Evolutionary conservation across 768 basidiomycete genomes (phyloP).

Genomic region (Floccularia luteovirens): DNA sequence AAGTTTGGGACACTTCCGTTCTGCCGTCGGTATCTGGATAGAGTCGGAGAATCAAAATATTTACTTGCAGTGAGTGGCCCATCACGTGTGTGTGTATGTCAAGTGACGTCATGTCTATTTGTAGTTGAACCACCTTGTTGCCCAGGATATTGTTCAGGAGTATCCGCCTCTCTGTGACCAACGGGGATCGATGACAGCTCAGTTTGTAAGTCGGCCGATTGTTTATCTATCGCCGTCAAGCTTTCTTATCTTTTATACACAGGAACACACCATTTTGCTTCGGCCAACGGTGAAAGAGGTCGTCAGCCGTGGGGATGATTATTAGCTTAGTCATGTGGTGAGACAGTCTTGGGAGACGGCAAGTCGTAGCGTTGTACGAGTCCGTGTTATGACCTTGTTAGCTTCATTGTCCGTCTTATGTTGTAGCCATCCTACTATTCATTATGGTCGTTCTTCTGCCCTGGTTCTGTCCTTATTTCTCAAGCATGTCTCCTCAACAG

Average conservation of each 20-base stretch:
- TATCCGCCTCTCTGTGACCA: constrained; percentile 92
- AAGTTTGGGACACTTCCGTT: constrained; percentile 95
- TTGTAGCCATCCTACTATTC: constrained; percentile 2
- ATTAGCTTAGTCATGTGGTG: constrained; percentile 23
- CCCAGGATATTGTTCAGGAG: constrained; percentile 81
- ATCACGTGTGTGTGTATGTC: neutral
- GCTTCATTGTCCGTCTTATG: constrained; percentile 6
- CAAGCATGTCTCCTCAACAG: constrained; percentile 7
- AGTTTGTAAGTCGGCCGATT: constrained; percentile 71
- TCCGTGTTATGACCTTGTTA: no score
- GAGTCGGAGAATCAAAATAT: constrained; percentile 88
- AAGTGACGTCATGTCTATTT: neutral
- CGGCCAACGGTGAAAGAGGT: constrained; percentile 83
- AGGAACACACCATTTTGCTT: constrained; percentile 84
- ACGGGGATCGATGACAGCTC: constrained; percentile 86
- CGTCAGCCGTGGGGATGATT: constrained; percentile 80
- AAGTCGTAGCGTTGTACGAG: no score
- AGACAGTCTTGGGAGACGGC: no score
- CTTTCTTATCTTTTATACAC: constrained; percentile 1
- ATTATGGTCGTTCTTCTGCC: constrained; percentile 8
- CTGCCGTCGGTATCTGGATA: constrained; percentile 92
- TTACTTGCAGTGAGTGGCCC: constrained; percentile 79
- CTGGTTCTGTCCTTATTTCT: constrained; percentile 6
- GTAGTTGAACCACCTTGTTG: constrained; percentile 87
- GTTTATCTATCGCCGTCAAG: neutral